Base-by-base conservation (phyloP, 768 basidiomycete species). In the Auricularia auricula-judae region DNA sequence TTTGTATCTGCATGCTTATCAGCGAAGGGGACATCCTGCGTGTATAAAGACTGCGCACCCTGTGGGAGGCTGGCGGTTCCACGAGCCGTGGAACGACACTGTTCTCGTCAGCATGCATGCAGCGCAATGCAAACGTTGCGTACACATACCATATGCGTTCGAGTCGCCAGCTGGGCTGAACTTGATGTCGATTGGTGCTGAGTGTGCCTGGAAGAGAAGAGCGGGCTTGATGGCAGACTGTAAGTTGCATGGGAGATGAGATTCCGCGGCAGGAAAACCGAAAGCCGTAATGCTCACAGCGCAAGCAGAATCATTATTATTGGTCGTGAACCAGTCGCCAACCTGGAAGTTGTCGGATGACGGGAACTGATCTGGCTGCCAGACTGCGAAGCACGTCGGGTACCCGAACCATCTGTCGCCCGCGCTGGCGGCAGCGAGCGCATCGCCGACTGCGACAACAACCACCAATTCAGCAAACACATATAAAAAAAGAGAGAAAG, bases 21-120 rank as follows among this genome's bases (percentile, higher is more conserved):
- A 29, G 29, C 29, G 29, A 29, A 29, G 29, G 29, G 29, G 29
- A 29, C 29, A 29, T 29, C 29, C 29, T 29, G 29, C 2, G 29
- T 29, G 29, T 29, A 29, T 29, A 29, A 29, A 3, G 29, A 2
- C 29, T 29, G 29, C 39, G 39, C 8, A 42, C 39, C 64, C 64
- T 10, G 59, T 61, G 16, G 64, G 64, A 12, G 64, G 64, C 2
- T 65, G 44, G 10, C 64, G 34, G 42, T 65, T 65, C 64, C 64
- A 65, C 10, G 58, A 61, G 21, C 64, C 64, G 39, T 65, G 64
- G 42, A 65, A 65, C 18, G 44, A 33, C 5, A 65, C 64, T 59
- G 56, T 29, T 14, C 8, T 14, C 1, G 56, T 29, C 23, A 60
- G 60, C 43, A 10, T 1, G 60, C 43, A 10, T 1, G 12, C 14